A percentile compares a stretch with the other conserved stretches of the same genome.
Conservation (phyloP, 805 yeast species). For the Yamadazyma ubonensis region DNA sequence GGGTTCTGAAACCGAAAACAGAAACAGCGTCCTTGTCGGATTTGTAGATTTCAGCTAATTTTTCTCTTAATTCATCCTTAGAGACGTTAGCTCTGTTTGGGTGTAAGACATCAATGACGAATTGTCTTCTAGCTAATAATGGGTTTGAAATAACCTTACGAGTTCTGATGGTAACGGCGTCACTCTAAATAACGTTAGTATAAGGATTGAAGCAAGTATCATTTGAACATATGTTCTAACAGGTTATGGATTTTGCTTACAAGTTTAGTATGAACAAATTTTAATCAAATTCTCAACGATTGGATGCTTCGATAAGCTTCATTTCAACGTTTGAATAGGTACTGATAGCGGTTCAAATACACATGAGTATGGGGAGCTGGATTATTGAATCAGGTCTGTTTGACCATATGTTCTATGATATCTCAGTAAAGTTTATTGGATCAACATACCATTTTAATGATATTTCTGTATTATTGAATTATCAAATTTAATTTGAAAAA, state of each 20-base stretch:
- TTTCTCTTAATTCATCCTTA: slow-evolving; percentile 98
- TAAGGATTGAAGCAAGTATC: not conserved
- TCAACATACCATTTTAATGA: slow-evolving; percentile 21
- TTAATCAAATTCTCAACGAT: too few species aligned
- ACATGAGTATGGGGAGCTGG: too few species aligned
- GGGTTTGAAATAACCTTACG: slow-evolving; percentile 99
- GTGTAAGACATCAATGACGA: slow-evolving; percentile 98
- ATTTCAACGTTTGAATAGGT: too few species aligned
- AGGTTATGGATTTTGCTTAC: too few species aligned
- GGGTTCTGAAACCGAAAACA: slow-evolving; percentile 99
- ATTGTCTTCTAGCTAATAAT: slow-evolving; percentile 98
- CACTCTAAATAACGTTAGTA: slow-evolving; percentile 60
- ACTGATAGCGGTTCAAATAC: too few species aligned
- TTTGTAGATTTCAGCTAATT: slow-evolving; percentile 84
- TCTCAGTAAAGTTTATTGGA: not conserved
- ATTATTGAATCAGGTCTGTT: too few species aligned
- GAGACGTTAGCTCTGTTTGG: slow-evolving; percentile 99
- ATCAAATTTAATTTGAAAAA: slow-evolving; percentile 14
- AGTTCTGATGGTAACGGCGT: slow-evolving; percentile 99
- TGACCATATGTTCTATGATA: not conserved
- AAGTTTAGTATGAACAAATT: too few species aligned
- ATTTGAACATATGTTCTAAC: too few species aligned
- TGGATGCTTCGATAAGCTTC: too few species aligned
- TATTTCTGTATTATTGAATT: slow-evolving; percentile 16
- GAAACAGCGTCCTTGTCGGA: slow-evolving; percentile 92